Evolutionary conservation across 352 stramenopile species (phyloP), one percentile per base, ranked within the genome.

Genomic region (Globisporangium recalcitrans): DNA sequence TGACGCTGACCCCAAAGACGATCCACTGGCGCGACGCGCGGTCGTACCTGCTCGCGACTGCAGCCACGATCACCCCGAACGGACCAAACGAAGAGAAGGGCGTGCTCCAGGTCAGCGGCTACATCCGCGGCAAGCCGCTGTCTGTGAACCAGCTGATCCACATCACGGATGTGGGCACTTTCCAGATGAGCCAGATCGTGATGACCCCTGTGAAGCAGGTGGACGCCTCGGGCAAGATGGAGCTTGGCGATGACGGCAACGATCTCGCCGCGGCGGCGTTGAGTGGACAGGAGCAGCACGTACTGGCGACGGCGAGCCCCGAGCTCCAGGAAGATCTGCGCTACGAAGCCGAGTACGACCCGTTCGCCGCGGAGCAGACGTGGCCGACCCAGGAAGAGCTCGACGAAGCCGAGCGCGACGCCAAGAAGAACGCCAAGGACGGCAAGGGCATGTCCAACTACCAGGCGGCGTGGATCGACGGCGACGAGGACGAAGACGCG

Each of bases 311-410:
- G n/a, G 74, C 85, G 4, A 77, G 89, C 59, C 66, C 73, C 31
- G 67, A 65, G 24, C 64, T 89, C 21, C 83, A 91, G 69, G 87
- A 92, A 42, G 90, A 97, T 59, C 64, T 95, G 60, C 83, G 82
- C 26, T 91, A 87, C 46, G 84, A 93, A 58, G 96, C 96, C 19
- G 86, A 91, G 34, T 95, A 97, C 61, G 93, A 99, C 71, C 84
- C 85, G 34, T 91, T 99, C 52, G 93, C 96, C 19, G 96, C 96
- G 16, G 97, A 99, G 65, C 97, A 99, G 78, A 99, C 98, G 60
- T 98, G 93, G 93, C 93, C 93, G 2, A 97, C 92, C 13, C 83
- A 98, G 52, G 95, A 99, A 63, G 96, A 98, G 58, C 89, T 98
- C 54, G 92, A 93, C 31, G 90, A 97, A 40, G 88, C 86, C 10